Evolutionary conservation across 2,329 filamentous ascomycete genomes (phyloP).

Genomic region (Pyrenophora graminea): DNA sequence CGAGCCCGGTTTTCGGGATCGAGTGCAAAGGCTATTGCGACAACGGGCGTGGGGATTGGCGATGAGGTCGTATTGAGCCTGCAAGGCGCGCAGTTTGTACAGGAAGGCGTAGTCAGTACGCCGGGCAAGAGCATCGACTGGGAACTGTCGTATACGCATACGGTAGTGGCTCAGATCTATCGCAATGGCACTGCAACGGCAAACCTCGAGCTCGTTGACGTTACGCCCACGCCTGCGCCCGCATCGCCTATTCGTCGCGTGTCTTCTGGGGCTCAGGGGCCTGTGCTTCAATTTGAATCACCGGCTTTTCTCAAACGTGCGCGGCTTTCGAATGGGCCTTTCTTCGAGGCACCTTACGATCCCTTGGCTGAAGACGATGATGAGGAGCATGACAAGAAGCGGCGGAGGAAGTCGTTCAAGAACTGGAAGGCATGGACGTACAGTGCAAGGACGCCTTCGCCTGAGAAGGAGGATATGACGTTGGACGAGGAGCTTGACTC

Average conservation of each 20-base stretch:
- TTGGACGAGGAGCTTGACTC: conserved; percentile 24
- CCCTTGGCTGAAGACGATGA: conserved; percentile 65
- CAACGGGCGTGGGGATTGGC: conserved; percentile 72
- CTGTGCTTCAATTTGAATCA: conserved; percentile 63
- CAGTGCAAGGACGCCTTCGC: conserved; percentile 71
- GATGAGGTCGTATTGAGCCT: conserved; percentile 74
- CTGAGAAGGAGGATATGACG: conserved; percentile 57
- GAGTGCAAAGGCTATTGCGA: conserved; percentile 70
- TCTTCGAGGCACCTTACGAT: conserved; percentile 66
- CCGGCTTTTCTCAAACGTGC: conserved; percentile 76
- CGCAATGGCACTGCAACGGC: conserved; percentile 55
- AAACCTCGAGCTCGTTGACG: conserved; percentile 58
- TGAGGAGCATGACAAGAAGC: conserved; percentile 69
- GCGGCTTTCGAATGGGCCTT: conserved; percentile 69
- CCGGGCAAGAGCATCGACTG: conserved; percentile 62
- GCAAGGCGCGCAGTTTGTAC: conserved; percentile 67
- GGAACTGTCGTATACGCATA: conserved; percentile 57
- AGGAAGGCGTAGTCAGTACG: conserved; percentile 58
- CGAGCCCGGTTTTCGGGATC: conserved; percentile 74
- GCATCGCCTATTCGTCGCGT: conserved; percentile 28
- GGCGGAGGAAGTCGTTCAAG: conserved; percentile 70
- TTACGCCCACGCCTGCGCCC: conserved; percentile 32
- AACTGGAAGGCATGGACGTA: conserved; percentile 75
- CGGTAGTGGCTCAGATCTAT: conserved; percentile 46
- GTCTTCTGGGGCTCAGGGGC: conserved; percentile 9